Evolutionary conservation across 371 early-diverging fungal genomes (phyloP), one percentile per base, ranked within the genome.

Genomic region (Thermomucor indicae-seudaticae): DNA sequence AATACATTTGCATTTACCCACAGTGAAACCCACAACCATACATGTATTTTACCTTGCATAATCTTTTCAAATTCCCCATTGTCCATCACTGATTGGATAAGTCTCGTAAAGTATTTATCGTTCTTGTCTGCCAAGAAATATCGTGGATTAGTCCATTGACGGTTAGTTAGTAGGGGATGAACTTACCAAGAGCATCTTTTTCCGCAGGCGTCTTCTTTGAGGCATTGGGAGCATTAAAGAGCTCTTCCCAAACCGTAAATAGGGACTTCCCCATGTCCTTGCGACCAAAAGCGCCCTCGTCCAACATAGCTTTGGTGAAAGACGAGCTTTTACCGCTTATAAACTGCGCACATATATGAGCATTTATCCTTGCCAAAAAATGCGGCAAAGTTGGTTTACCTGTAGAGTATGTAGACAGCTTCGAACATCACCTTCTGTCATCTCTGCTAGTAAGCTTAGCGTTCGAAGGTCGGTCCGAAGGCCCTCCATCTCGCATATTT

Each of bases 391-490:
- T n/a, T n/a, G n/a, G n/a, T n/a, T n/a, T n/a, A 92, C 89, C 75
- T 98, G 98, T 39, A 95, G 69, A 17, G 92, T 85, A 51, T 95
- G 92, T 20, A 97, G 59, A 49, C 91, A 90, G 19, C 84, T 76
- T 45, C 96, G 76, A 43, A 97, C 69, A 67, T 97, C 97, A 23
- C 96, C 89, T 34, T 89, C 87, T 1, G 89, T 79, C 43, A 80
- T 67, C 38, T 92, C 93, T 40, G 81, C 80, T 27, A 98, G 66
- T 11, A 75, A 63, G 51, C 83, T 79, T 22, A 96, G 67, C 1
- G 91, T 80, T 35, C 91, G 80, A 8, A 84, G 59, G 63, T 94
- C 96, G 19, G 80, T 80, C 2, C 69, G 55, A 0, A 98, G 55
- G 11, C 83, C 83, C 62, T 96, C 96, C 47, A 66, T 62, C 8